Evolutionary conservation across 306 rosid genomes (phyloP), one percentile per base, ranked within the genome.

Genomic region (Hylodesmum podocarpum): DNA sequence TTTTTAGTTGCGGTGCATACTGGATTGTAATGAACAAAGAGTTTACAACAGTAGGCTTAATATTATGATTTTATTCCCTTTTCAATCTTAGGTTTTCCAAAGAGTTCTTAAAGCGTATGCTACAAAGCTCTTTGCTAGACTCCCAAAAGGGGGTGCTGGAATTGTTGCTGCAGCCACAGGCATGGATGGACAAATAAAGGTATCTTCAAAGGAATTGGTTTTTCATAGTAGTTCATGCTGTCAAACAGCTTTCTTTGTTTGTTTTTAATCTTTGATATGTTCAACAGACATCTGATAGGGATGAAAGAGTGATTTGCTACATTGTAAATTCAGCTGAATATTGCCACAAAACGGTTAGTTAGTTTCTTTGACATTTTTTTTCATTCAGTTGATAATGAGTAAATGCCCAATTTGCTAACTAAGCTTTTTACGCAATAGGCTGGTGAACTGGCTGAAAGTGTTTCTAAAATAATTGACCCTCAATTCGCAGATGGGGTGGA

Each of bases 161-260:
- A 87, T 95, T 80, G 99, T 95, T 92, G 99, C 99, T 14, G 97
- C 99, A 34, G 97, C 99, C 16, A 95, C 99, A 53, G 99, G 99
- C 80, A 90, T 92, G 99, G 99, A 95, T 75, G 99, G 99, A 37
- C 99, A 95, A 78, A 95, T 95, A 85, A 95, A 92, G 99, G 99
- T 95, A 88, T 66, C 29, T 72, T 14, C 27, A 54, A 82, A 76
- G 19, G 34, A 65, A 37, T 70, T 49, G 63, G 2, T 63, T 82
- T 79, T 73, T 77, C 75, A n/a, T 76, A 47, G 40, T 71, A 53
- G 5, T 77, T 46, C 39, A 61, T 71, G 54, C 34, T 58, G 59
- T 53, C 27, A 54, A 76, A 76, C 55, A 39, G 47, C 37, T 75
- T 36, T 81, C 16, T 44, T 25, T 53, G 14, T 51, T 12, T 7